These are phyloP conservation scores for Meredithiella fracta DNA, from an alignment of 2,329 filamentous ascomycete genomes.

Conservation along the genomic window DNA sequence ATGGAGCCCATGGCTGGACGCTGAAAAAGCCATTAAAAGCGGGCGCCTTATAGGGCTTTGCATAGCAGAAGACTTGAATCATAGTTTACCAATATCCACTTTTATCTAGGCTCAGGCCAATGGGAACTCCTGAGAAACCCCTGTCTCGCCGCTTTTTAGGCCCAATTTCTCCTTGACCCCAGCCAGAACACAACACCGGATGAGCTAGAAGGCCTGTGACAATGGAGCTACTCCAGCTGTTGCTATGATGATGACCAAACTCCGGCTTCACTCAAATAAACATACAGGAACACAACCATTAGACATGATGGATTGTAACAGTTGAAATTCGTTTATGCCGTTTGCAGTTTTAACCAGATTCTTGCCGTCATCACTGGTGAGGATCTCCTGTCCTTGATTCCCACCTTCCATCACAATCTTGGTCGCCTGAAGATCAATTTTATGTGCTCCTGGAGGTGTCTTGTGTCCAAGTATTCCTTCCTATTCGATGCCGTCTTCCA, in stretches of 20 bases:
- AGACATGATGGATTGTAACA: background rate
- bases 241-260: background rate
- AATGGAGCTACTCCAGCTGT: background rate
- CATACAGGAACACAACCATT: background rate
- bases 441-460: background rate
- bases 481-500: background rate
- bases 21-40: background rate
- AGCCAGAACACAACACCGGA: too few species aligned
- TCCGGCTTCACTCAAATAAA: background rate
- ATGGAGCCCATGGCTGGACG: background rate
- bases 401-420: background rate
- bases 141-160: background rate
- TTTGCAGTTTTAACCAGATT: background rate
- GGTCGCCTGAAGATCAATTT: constrained; percentile 6
- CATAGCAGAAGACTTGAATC: background rate
- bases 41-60: background rate
- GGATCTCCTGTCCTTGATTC: background rate
- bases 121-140: background rate
- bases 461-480: constrained; percentile 1
- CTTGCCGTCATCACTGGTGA: background rate
- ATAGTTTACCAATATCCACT: background rate
- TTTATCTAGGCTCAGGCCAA: background rate
- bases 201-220: background rate
- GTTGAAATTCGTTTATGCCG: background rate
- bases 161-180: background rate